These are phyloP conservation scores for Cryptosporidium ubiquitum DNA, from an alignment of 169 alveolate genomes.

Conservation along the genomic window DNA sequence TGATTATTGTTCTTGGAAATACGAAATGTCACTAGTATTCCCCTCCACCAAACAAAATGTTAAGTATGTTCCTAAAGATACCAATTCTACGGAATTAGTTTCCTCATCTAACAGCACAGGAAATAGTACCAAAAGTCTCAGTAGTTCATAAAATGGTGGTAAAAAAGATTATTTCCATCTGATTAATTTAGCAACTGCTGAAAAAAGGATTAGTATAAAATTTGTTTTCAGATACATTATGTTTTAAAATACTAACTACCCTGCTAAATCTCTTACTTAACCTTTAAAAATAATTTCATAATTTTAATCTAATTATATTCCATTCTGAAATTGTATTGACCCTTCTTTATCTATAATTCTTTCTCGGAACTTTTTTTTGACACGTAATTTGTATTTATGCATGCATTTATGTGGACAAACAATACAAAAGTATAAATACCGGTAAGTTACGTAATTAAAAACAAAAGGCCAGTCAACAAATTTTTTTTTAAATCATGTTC, in stretches of 20 bases:
- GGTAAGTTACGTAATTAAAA: neutral
- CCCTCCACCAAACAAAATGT: slow-evolving; percentile 36
- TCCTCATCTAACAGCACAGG: neutral
- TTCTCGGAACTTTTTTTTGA: no score
- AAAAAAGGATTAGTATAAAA: no score
- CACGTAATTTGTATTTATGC: neutral
- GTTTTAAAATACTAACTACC: neutral
- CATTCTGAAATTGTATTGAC: no score
- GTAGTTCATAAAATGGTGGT: neutral
- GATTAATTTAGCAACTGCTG: neutral
- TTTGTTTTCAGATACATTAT: neutral
- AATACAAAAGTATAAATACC: neutral
- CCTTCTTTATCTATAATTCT: no score
- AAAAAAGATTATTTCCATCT: neutral
- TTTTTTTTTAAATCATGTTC: no score
- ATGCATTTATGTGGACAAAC: neutral
- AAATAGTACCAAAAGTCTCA: slow-evolving; percentile 1
- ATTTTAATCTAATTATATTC: neutral
- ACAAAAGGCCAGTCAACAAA: no score
- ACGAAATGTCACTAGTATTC: slow-evolving; percentile 53
- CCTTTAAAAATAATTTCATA: no score
- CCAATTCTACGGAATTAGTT: neutral
- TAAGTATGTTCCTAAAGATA: slow-evolving; percentile 19
- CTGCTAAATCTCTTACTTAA: neutral
- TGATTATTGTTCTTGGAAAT: slow-evolving; percentile 42